Base-by-base conservation (phyloP, 257 asterid species). In the Pogostemon cablin region DNA sequence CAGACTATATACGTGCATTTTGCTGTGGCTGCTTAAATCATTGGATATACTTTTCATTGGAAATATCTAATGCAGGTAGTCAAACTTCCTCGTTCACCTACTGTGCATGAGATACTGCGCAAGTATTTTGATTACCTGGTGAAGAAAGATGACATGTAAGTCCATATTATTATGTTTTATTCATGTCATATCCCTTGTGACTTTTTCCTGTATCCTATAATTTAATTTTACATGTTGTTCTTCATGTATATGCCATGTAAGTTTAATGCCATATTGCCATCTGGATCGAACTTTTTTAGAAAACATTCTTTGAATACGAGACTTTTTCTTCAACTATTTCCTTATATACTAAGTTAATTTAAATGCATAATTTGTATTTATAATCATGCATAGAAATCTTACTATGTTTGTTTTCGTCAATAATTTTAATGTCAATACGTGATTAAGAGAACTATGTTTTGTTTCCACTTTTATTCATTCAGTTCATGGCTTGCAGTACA, bases 61-160 rank as follows among this genome's bases (percentile, higher is more conserved):
- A 15, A 44, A 40, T 34, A 20, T 67, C 50, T 71, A 34, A 15
- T 85, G 88, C 86, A 91, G 97, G 86, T 89, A 20, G 86, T 91
- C 75, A 82, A 78, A 74, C 93, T 91, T 78, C 97, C 96, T 0
- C 84, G 93, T 67, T 77, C 85, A 35, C 97, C 97, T 32, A 84
- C 54, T 69, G 97, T 81, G 7, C 72, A 60, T 38, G 93, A 86
- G 71, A 76, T 91, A 76, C 58, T 89, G 73, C 62, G 79, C 80
- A 84, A 89, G 77, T 91, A 86, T 77, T 75, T 66, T 57, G 88
- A 83, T 17, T 81, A 80, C 78, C 83, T 79, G 72, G 69, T 77
- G 75, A 81, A 72, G 77, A 87, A 86, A 81, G 93, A 83, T 56
- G 81, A 74, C 72, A 65, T 41, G 97, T 88, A 75, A 84, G 95